A percentile compares a stretch with the other conserved stretches of the same genome.
Conservation (phyloP, 1,284 basidiomycete species). For the Ceratobasidium theobromae region DNA sequence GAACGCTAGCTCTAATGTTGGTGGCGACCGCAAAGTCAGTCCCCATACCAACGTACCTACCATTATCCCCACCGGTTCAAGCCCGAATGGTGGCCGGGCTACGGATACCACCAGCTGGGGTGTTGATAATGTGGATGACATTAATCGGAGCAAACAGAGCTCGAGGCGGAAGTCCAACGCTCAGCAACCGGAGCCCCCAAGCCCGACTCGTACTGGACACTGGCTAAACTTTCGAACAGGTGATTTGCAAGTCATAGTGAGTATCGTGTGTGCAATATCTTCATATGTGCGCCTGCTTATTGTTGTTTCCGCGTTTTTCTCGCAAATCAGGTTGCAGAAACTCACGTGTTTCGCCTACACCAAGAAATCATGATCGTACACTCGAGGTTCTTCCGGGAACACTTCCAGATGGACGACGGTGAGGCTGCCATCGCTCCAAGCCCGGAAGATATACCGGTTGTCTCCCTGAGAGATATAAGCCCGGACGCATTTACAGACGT, state of each 20-base stretch:
- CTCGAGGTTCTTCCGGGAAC: constrained; percentile 3
- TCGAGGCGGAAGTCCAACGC: neutral
- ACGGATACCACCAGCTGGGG: too few relatives aligned
- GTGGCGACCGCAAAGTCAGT: neutral
- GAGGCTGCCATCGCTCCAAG: neutral
- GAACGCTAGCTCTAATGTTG: too few relatives aligned
- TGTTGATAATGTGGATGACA: too few relatives aligned
- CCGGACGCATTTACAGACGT: neutral
- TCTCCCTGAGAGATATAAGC: constrained; percentile 1
- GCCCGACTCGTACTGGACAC: neutral
- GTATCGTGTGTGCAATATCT: neutral
- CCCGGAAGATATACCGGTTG: constrained; percentile 5
- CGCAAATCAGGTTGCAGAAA: neutral
- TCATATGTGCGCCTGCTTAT: neutral
- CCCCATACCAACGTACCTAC: neutral
- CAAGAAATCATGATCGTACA: constrained; percentile 5
- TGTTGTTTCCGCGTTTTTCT: neutral
- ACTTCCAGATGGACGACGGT: neutral
- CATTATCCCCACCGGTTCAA: too few relatives aligned
- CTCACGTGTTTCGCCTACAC: neutral
- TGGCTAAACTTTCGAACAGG: constrained; percentile 8
- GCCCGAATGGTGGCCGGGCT: too few relatives aligned
- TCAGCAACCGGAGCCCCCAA: neutral
- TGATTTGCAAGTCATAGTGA: constrained; percentile 14
- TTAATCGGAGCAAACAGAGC: too few relatives aligned